Evolutionary conservation across 352 stramenopile genomes (phyloP).

Genomic region (Globisporangium heterothallicum): DNA sequence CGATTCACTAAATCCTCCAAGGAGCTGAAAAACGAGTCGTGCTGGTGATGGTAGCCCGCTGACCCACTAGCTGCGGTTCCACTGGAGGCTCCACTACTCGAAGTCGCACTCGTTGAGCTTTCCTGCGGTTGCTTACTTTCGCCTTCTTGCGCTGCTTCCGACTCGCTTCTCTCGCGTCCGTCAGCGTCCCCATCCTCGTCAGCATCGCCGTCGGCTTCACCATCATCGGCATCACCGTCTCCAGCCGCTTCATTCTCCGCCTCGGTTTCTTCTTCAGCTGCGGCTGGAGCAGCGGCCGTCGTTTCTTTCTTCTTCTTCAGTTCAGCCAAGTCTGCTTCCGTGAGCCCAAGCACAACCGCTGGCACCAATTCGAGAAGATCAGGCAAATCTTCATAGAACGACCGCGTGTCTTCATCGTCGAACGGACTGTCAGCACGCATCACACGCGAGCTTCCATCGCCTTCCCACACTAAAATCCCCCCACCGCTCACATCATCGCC

Average conservation of each 20-base stretch:
- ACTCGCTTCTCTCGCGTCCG: slow-evolving; percentile 24
- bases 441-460: slow-evolving; percentile 53
- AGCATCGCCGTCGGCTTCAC: slow-evolving; percentile 26
- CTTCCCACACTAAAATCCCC: slow-evolving; percentile 67
- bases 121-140: slow-evolving; percentile 9
- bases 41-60: slow-evolving; percentile 89
- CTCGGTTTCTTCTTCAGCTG: slow-evolving; percentile 19
- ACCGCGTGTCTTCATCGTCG: slow-evolving; percentile 93
- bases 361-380: slow-evolving; percentile 94
- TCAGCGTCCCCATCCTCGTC: slow-evolving; percentile 30
- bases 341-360: slow-evolving; percentile 90
- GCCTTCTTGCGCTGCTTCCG: slow-evolving; percentile 1
- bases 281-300: slow-evolving; percentile 9
- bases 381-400: slow-evolving; percentile 97
- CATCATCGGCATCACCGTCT: slow-evolving; percentile 30
- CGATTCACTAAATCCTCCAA: slow-evolving; percentile 93
- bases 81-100: slow-evolving; percentile 8
- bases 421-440: slow-evolving; percentile 87
- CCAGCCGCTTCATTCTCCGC: slow-evolving; percentile 36
- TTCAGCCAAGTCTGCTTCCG: slow-evolving; percentile 80
- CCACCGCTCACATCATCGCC: slow-evolving; percentile 47
- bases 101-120: background rate
- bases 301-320: slow-evolving; percentile 82
- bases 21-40: slow-evolving; percentile 89
- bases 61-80: slow-evolving; percentile 4